Conservation (phyloP, 345 rosid species). For the Pseudoturritis turrita region DNA sequence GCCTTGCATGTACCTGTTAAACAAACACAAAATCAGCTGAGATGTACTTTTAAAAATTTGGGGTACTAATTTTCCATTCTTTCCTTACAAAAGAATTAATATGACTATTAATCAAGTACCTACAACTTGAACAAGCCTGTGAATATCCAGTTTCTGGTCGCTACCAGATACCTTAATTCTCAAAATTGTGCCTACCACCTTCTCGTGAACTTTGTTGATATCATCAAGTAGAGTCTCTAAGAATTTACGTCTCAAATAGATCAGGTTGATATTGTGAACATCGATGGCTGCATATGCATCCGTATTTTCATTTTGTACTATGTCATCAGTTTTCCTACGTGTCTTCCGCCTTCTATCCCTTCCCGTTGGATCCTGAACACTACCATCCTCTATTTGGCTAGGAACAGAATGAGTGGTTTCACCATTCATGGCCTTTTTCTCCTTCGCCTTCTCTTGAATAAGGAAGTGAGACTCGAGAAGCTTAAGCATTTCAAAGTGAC, state of each 20-base stretch:
- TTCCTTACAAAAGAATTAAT: constrained; percentile 14
- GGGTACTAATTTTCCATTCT: neutral
- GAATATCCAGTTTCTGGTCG: constrained; percentile 64
- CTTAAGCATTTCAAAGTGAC: constrained; percentile 86
- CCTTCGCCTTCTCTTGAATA: constrained; percentile 39
- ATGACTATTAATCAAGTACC: constrained; percentile 47
- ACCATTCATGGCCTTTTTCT: constrained; percentile 28
- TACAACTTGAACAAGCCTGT: constrained; percentile 84
- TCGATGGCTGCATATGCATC: constrained; percentile 83
- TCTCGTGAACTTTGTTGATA: constrained; percentile 58
- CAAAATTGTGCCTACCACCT: constrained; percentile 83
- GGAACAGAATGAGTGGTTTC: constrained; percentile 36
- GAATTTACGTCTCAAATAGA: constrained; percentile 64
- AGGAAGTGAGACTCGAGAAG: constrained; percentile 80
- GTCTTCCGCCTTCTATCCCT: constrained; percentile 51
- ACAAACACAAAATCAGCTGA: constrained; percentile 18
- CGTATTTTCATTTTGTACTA: constrained; percentile 32
- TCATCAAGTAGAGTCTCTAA: constrained; percentile 68
- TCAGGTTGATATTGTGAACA: constrained; percentile 69
- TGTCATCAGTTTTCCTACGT: constrained; percentile 46
- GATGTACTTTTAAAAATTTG: neutral
- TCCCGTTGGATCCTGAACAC: constrained; percentile 29
- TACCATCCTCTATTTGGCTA: constrained; percentile 32
- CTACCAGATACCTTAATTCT: constrained; percentile 62
- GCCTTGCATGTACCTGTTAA: constrained; percentile 61